Evolutionary conservation across 495 filamentous ascomycete genomes (phyloP), one percentile per base, ranked within the genome.

Genomic region (Chlorociboria aeruginascens): DNA sequence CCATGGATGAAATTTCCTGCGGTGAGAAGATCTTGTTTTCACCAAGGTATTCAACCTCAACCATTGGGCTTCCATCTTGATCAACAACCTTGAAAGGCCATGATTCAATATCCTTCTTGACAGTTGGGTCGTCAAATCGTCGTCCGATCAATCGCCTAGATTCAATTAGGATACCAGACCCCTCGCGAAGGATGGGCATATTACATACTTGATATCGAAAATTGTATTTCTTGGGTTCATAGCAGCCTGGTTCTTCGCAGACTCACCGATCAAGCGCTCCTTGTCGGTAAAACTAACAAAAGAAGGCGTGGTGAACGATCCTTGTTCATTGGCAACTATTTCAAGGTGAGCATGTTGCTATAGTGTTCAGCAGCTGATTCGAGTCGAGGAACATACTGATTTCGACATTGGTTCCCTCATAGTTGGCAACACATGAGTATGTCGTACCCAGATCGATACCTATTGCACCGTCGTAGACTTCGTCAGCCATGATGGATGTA

Each of bases 361-460:
- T 25, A 25, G 20, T 25, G 20, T 25, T 25, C 20, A 25, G 20
- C 20, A 25, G 20, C 4, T 25, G 20, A 25, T 25, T 25, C 20
- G 20, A 25, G 20, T 25, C 20, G 20, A 25, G 20, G 20, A 4
- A 25, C 20, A 4, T 25, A 25, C 20, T 98, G 77, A 98, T 98
- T 67, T 98, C 92, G 61, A 98, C 92, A 76, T 93, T 94, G 72
- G 82, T 89, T 66, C 92, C 92, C 69, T 97, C 92, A 72, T 97
- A 98, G 70, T 88, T 90, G 72, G 92, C 92, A 69, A 97, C 92
- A 73, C 92, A 98, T 62, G 92, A 97, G 79, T 98, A 98, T 66
- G 92, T 98, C 48, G 92, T 77, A 96, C 92, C 92, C 67, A 98
- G 80, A 82, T 98, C 92, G 70, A 98, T 98, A 78, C 92, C 92